Base-by-base conservation (phyloP, 1,284 basidiomycete species). In the Mycosarcoma mackinlayi region DNA sequence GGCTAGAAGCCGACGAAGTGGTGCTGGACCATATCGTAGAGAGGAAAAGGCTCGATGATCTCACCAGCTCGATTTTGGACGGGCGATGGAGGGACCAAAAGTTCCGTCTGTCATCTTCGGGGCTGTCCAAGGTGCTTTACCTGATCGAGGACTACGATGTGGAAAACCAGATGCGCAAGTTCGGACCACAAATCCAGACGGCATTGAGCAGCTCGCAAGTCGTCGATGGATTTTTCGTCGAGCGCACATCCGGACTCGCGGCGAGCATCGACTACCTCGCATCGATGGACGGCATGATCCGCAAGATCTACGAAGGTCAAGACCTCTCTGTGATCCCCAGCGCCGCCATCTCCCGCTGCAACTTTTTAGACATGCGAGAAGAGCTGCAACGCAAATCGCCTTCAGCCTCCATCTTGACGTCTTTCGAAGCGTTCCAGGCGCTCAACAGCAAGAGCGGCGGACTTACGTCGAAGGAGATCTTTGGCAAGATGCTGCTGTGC, bases 11-110 rank as follows among this genome's bases (percentile, higher is more conserved):
- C 38, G 68, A 78, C 33, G 86, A 87, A 52, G 85, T 85, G 59
- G 86, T 87, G 16, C 77, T 88, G 34, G 86, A 88, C 65, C 86
- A 84, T 52, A 85, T 88, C 10, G 83, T 86, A 4, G 87, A 88
- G 80, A 78, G 87, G 46, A 88, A 88, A 71, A 68, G 87, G 18
- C 77, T 87, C 19, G 87, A 88, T 56, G 87, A 88, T 79, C 64
- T 88, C 40, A 83, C 83, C 28, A 75, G 60, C 9, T 86, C 86
- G 45, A 85, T 88, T 56, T 76, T 83, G 21, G 87, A 88, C 61
- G 86, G 86, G 5, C 77, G 87, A 18, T 88, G 87, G 75, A 81
- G 83, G 52, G 86, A 87, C 55, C 87, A 88, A 68, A 88, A 87
- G 86, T 84, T 85, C 53, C 86, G 86, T 0, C 73, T 87, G 30